phyloP scores from a whole-genome alignment of 192 early-diverging fungal genomes.

The Jimgerdemannia flammicorona region DNA sequence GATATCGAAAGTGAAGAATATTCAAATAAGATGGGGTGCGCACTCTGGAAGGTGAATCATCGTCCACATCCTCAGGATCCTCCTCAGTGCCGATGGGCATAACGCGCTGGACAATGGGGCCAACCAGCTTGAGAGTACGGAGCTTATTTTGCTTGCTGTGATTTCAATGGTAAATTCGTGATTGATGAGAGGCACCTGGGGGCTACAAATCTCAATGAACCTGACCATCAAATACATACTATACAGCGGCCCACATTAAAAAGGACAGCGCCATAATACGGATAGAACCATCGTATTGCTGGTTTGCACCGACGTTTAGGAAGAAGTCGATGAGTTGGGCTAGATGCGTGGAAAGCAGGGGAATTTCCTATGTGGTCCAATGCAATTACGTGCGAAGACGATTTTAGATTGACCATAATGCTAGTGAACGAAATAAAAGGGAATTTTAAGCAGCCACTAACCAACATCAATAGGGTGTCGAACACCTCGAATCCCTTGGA shows the following conservation, averaged over 20 bases:
- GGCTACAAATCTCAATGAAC: slow-evolving; percentile 1
- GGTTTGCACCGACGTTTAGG: slow-evolving; percentile 65
- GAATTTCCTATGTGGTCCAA: slow-evolving; percentile 52
- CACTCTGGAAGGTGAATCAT: slow-evolving; percentile 73
- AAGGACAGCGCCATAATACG: slow-evolving; percentile 83
- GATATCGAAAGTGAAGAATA: not conserved
- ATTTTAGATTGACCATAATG: not conserved
- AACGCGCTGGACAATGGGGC: slow-evolving; percentile 69
- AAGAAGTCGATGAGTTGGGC: slow-evolving; percentile 80
- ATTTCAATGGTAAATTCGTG: slow-evolving; percentile 1
- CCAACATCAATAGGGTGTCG: slow-evolving; percentile 72
- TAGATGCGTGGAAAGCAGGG: slow-evolving; percentile 76
- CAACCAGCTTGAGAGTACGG: slow-evolving; percentile 78
- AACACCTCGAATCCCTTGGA: slow-evolving; percentile 85
- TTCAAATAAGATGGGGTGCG: not conserved
- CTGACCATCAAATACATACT: slow-evolving; percentile 46
- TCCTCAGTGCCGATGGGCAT: slow-evolving; percentile 84
- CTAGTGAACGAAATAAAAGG: not conserved
- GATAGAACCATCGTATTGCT: slow-evolving; percentile 60
- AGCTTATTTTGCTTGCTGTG: slow-evolving; percentile 76
- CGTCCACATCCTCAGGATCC: slow-evolving; percentile 75
- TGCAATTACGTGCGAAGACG: not conserved
- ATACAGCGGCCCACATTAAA: slow-evolving; percentile 70
- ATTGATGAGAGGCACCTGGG: not conserved
- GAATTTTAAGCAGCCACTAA: slow-evolving; percentile 20